These are phyloP conservation scores for Angomonas deanei DNA, from an alignment of 208 protist genomes.

Conservation along the genomic window DNA sequence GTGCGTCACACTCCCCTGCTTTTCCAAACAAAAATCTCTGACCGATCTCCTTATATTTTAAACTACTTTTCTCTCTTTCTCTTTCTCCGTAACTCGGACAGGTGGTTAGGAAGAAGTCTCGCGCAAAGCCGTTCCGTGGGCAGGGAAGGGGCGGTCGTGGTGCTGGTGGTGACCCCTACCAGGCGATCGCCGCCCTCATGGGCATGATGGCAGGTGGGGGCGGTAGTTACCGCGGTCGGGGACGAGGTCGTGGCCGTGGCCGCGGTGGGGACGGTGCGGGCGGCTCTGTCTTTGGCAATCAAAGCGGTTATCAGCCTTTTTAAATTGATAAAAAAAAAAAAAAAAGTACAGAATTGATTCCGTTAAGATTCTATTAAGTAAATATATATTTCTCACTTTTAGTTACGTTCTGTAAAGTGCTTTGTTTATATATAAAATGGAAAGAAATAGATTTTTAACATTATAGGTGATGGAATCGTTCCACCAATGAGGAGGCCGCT, in stretches of 20 bases:
- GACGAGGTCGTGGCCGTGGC: slow-evolving; percentile 4
- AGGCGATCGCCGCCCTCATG: slow-evolving; percentile 66
- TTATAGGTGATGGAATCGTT: too few relatives aligned
- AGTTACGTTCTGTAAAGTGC: too few relatives aligned
- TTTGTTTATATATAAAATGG: too few relatives aligned
- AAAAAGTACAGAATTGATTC: not conserved
- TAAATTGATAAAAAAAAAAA: too few relatives aligned
- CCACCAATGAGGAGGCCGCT: too few relatives aligned
- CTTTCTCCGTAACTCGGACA: slow-evolving; percentile 12
- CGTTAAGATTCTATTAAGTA: too few relatives aligned
- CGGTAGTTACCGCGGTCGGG: slow-evolving; percentile 12
- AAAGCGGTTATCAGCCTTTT: too few relatives aligned
- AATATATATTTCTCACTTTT: too few relatives aligned
- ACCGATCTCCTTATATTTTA: too few relatives aligned
- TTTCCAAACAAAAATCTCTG: too few relatives aligned
- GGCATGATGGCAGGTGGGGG: slow-evolving; percentile 41
- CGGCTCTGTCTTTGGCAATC: slow-evolving; percentile 10
- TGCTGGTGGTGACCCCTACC: slow-evolving; percentile 30
- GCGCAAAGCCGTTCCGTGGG: slow-evolving; percentile 36
- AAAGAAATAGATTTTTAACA: too few relatives aligned
- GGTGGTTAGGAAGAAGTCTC: slow-evolving; percentile 75
- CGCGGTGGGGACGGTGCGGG: slow-evolving; percentile 3
- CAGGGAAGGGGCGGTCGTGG: slow-evolving; percentile 20
- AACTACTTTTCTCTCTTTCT: slow-evolving; percentile 3
- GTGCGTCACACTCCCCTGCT: too few relatives aligned